phyloP scores from a whole-genome alignment of 805 yeast species.

The Scheffersomyces coipomensis region DNA sequence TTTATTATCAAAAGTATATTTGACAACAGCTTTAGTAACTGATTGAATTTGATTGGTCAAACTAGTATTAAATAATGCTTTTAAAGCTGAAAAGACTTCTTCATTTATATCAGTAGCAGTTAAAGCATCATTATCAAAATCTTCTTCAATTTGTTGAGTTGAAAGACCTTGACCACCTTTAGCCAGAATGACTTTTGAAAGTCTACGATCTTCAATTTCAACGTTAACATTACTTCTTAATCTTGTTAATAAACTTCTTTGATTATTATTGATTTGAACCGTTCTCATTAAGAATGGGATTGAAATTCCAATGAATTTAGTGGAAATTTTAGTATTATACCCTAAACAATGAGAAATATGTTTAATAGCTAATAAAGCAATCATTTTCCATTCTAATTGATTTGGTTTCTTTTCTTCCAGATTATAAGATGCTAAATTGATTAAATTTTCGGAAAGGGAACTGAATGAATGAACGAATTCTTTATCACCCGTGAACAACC shows the following conservation, averaged over 20 bases:
- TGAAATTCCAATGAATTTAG: conserved; percentile 27
- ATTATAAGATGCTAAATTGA: conserved; percentile 12
- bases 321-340: conserved; percentile 26
- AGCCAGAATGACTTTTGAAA: conserved; percentile 25
- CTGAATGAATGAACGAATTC: conserved; percentile 51
- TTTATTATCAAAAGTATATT: conserved; percentile 30
- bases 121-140: conserved; percentile 33
- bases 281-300: conserved; percentile 39
- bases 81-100: conserved; percentile 51
- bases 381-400: conserved; percentile 44
- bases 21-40: conserved; percentile 53
- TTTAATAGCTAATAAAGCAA: conserved; percentile 40
- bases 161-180: conserved; percentile 16
- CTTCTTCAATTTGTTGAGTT: conserved; percentile 16
- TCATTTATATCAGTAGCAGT: conserved; percentile 41
- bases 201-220: conserved; percentile 20
- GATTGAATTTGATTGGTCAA: conserved; percentile 58
- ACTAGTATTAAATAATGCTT: conserved; percentile 61
- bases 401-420: conserved; percentile 20
- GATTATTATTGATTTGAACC: conserved; percentile 20
- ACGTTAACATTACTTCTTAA: conserved; percentile 25
- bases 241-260: conserved; percentile 17
- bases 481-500: conserved; percentile 64
- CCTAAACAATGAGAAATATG: conserved; percentile 38
- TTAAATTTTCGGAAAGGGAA: conserved; percentile 20